These are phyloP conservation scores for Colletotrichum nymphaeae DNA, from an alignment of 2,329 filamentous ascomycete genomes.

Conservation along the genomic window DNA sequence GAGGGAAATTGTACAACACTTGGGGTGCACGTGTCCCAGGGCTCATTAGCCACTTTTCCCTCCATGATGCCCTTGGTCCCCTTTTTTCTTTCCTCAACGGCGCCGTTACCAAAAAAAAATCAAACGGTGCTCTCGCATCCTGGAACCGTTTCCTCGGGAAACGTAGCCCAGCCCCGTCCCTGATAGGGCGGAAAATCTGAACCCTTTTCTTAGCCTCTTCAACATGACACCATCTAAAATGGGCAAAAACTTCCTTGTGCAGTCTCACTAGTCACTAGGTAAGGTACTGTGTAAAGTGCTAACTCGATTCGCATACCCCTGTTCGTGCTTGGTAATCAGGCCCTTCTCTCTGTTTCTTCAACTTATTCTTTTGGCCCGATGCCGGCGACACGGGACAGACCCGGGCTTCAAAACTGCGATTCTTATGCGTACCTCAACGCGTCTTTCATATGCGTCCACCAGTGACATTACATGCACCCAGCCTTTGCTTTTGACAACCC, in stretches of 20 bases:
- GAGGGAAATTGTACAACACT: background rate
- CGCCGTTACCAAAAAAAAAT: background rate
- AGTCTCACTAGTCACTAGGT: too few relatives aligned
- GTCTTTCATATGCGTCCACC: too few relatives aligned
- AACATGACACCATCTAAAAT: background rate
- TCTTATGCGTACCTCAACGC: too few relatives aligned
- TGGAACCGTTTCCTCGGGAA: background rate
- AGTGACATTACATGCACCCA: too few relatives aligned
- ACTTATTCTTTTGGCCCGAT: background rate
- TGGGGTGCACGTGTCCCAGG: background rate
- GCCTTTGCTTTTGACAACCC: too few relatives aligned
- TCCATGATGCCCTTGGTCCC: background rate
- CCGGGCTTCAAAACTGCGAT: too few relatives aligned
- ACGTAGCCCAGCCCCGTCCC: background rate
- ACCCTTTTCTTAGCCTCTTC: background rate
- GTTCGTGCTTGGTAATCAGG: conserved; percentile 3
- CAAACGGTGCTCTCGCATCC: background rate
- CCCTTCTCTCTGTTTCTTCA: background rate
- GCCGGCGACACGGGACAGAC: background rate
- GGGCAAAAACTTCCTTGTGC: conserved; percentile 20
- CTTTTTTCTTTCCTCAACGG: background rate
- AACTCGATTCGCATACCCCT: background rate
- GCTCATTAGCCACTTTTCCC: too few relatives aligned
- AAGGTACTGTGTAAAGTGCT: too few relatives aligned
- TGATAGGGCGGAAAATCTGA: background rate